Base-by-base conservation (phyloP, 345 rosid species). In the Heritiera fomes region DNA sequence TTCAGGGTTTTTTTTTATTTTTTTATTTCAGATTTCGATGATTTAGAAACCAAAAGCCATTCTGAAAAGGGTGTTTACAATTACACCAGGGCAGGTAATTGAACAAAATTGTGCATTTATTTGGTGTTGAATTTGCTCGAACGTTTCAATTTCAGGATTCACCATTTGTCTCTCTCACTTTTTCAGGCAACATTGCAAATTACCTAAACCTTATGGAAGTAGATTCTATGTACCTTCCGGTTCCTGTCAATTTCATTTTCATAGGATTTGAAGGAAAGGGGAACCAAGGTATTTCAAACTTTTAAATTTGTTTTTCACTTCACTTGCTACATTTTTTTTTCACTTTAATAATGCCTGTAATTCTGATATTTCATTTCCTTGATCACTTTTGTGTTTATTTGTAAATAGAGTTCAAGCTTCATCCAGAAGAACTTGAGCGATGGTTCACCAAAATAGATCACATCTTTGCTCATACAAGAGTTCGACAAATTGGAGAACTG, bases 251-350 rank as follows among this genome's bases (percentile, higher is more conserved):
- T 88, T 96, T 92, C 84, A 92, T 96, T 79, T 94, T 96, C 80
- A 83, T 96, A 56, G 99, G 99, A 71, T 96, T 96, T 87, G 98
- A 96, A 73, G 98, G 99, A 47, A 90, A 90, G 80, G 99, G 99
- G 82, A 96, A 94, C 86, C 95, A 90, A 87, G 99, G 99, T 96
- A 80, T 70, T 6, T 6, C 40, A 47, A 52, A 71, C 58, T 70
- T 82, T 78, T 4, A 40, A 34, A 18, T 28, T 43, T 41, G 41
- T 79, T 70, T 50, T 52, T 64, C 38, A 46, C 2, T 62, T 7
- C 7, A 8, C 6, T 46, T 18, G 30, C 3, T 13, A 28, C 15
- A 47, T 32, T 61, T 59, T 47, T 40, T 2, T 76, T 41, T 61
- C 10, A 8, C 15, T 79, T 20, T 62, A 45, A 53, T 72, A 10